Percentiles rank a stretch among this genome's conserved stretches.
These are phyloP conservation scores for Triangularia verruculosa DNA, from an alignment of 2,329 filamentous ascomycete species.

Conservation along the genomic window DNA sequence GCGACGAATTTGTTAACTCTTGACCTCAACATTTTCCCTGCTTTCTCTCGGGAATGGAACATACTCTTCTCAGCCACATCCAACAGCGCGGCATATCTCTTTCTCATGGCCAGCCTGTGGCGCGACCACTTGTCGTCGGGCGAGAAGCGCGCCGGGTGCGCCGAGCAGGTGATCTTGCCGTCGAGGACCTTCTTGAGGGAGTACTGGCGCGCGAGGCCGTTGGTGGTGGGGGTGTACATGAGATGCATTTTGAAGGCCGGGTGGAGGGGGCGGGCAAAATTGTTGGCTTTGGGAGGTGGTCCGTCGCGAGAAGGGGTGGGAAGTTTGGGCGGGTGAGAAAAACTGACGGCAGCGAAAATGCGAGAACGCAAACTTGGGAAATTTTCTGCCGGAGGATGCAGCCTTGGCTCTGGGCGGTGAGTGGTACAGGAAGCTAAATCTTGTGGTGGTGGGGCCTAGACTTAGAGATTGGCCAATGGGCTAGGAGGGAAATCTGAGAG, in stretches of 20 bases:
- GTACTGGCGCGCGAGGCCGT: conserved; percentile 69
- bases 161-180: conserved; percentile 88
- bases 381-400: not conserved
- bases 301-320: not conserved
- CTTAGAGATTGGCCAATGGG: too few species aligned
- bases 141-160: conserved; percentile 93
- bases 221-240: conserved; percentile 79
- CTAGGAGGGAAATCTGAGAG: not conserved
- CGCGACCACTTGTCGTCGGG: conserved; percentile 99
- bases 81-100: conserved; percentile 82
- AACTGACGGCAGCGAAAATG: not conserved
- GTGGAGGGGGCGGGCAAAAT: too few species aligned
- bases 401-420: not conserved
- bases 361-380: not conserved
- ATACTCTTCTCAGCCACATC: conserved; percentile 58
- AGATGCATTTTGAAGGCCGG: conserved; percentile 60
- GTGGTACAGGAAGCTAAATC: not conserved
- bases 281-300: not conserved
- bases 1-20: not conserved
- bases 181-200: conserved; percentile 87
- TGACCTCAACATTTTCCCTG: too few species aligned
- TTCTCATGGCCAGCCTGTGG: conserved; percentile 92
- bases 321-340: not conserved
- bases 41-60: conserved; percentile 29
- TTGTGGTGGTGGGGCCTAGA: not conserved